A percentile compares a stretch with the other conserved stretches of the same genome.
These are phyloP conservation scores for Neurospora sp. DNA, from an alignment of 495 filamentous ascomycete species.

Conservation along the genomic window DNA sequence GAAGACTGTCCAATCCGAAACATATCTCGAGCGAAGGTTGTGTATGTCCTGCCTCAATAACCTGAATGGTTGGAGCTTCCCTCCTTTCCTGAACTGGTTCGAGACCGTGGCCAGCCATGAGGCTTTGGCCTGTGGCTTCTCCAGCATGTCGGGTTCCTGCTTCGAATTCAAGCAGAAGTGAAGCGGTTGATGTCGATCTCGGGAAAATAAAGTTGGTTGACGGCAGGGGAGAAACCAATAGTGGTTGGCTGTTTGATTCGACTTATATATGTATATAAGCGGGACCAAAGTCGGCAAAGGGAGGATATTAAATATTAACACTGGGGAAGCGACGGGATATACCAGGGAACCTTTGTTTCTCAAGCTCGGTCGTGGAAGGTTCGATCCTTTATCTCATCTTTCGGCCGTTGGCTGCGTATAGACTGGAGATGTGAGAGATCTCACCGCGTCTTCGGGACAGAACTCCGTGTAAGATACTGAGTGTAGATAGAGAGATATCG, in stretches of 20 bases:
- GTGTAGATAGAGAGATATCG: neutral
- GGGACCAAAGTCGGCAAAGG: neutral
- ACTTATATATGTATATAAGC: neutral
- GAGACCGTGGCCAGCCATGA: conserved; percentile 2
- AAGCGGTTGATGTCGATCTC: neutral
- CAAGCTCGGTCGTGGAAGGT: neutral
- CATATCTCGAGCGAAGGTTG: conserved; percentile 45
- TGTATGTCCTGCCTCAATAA: conserved; percentile 50
- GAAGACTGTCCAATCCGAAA: conserved; percentile 59
- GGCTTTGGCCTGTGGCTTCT: neutral
- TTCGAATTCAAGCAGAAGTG: neutral
- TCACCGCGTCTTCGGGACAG: neutral
- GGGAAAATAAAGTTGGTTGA: neutral
- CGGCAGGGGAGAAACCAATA: neutral
- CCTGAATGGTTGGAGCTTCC: conserved; percentile 46
- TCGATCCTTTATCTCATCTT: neutral
- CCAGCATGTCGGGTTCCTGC: neutral
- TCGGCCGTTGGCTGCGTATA: neutral
- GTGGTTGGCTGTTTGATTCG: neutral
- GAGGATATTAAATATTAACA: neutral
- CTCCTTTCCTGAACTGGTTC: conserved; percentile 5
- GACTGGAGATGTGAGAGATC: neutral
- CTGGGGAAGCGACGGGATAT: neutral
- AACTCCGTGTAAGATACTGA: neutral
- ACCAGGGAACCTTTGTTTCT: neutral